Evolutionary conservation across 345 rosid species (phyloP).

Genomic region (Mercurialis annua): DNA sequence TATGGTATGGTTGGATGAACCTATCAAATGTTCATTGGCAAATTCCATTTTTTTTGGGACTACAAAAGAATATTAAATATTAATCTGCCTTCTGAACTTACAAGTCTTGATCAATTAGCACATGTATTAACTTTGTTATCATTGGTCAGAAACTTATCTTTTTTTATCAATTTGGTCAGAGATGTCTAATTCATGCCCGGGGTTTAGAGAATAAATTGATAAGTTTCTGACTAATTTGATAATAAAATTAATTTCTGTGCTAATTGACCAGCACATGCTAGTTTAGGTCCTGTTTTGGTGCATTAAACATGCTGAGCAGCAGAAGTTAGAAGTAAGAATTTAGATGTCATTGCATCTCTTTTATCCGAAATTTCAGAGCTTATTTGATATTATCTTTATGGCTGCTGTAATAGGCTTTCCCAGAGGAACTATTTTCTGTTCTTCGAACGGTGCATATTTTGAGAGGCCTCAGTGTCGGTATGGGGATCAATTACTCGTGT

Average conservation of each 20-base stretch:
- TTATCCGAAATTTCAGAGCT: background rate
- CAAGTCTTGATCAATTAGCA: background rate
- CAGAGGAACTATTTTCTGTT: slow-evolving; percentile 85
- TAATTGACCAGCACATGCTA: background rate
- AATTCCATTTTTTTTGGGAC: background rate
- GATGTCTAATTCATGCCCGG: too few species aligned
- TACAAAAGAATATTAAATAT: background rate
- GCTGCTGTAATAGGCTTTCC: slow-evolving; percentile 61
- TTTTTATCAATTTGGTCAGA: too few species aligned
- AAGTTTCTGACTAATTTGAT: too few species aligned
- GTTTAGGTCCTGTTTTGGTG: background rate
- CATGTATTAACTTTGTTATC: too few species aligned
- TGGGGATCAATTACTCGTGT: slow-evolving; percentile 77
- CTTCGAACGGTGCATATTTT: slow-evolving; percentile 79
- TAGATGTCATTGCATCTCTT: background rate
- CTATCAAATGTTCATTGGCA: background rate
- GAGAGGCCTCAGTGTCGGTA: slow-evolving; percentile 92
- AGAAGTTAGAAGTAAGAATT: background rate
- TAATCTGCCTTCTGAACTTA: background rate
- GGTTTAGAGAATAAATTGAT: too few species aligned
- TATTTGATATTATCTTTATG: background rate
- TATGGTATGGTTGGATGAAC: background rate
- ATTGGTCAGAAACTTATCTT: too few species aligned
- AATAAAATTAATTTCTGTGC: too few species aligned
- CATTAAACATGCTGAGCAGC: background rate